Percentiles rank a stretch among this genome's conserved stretches.
phyloP scores from a whole-genome alignment of 768 basidiomycete genomes.

The Suillus lakei region DNA sequence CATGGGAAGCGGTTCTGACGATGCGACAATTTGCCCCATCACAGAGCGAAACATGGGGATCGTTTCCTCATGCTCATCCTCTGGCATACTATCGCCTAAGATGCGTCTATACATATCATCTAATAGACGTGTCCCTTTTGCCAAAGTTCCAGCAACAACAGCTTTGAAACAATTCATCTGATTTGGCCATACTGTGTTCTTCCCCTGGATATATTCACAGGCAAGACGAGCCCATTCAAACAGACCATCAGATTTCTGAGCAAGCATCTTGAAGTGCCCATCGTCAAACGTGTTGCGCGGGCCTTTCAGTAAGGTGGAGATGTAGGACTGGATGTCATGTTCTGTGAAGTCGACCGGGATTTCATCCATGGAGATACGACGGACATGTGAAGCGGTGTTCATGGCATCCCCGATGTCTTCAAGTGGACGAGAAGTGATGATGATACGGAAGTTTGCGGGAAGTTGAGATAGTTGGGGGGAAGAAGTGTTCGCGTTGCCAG shows the following conservation, averaged over 20 bases:
- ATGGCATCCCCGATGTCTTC: no score
- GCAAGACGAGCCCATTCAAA: slow-evolving; percentile 14
- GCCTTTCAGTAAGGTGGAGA: no score
- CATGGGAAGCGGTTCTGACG: slow-evolving; percentile 9
- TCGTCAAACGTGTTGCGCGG: not conserved
- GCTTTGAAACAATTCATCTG: no score
- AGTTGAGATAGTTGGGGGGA: no score
- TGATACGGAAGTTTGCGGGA: slow-evolving; percentile 17
- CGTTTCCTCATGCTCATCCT: not conserved
- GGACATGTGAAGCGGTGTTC: no score
- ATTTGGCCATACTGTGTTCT: not conserved
- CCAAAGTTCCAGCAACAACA: not conserved
- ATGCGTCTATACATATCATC: slow-evolving; percentile 8
- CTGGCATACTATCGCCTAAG: not conserved
- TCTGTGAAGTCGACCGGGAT: no score
- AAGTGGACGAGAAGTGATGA: slow-evolving; percentile 19
- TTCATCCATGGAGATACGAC: no score
- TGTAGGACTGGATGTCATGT: no score
- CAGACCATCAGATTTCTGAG: slow-evolving; percentile 7
- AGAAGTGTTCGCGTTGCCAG: not conserved
- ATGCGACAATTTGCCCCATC: slow-evolving; percentile 7
- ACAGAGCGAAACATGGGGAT: slow-evolving; percentile 1
- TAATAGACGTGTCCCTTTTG: slow-evolving; percentile 2
- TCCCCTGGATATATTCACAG: slow-evolving; percentile 12
- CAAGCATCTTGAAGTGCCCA: not conserved